Evolutionary conservation across 1,284 basidiomycete genomes (phyloP).

Genomic region (Moniliella sp.): DNA sequence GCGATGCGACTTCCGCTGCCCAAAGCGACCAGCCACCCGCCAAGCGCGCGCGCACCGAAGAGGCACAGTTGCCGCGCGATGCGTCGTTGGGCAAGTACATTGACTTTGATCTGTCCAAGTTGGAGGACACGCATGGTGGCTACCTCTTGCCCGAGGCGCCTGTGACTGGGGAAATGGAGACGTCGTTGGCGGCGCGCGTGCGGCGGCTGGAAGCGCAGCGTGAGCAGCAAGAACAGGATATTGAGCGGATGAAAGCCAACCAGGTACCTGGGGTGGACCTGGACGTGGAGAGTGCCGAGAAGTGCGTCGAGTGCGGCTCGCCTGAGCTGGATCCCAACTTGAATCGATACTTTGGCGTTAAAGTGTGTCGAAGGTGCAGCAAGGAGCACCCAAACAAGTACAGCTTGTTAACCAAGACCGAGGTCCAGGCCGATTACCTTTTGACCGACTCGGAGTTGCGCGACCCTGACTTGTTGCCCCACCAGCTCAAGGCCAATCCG

Average conservation of each 20-base stretch:
- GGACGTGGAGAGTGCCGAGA: no score
- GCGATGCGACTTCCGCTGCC: not conserved
- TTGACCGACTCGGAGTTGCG: constrained; percentile 52
- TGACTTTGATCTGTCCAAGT: constrained; percentile 27
- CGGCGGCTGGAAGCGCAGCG: constrained; percentile 24
- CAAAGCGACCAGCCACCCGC: not conserved
- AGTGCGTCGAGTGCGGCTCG: constrained; percentile 18
- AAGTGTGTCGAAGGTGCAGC: constrained; percentile 69
- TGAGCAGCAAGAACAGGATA: constrained; percentile 18
- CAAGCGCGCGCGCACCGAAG: not conserved
- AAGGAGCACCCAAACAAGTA: constrained; percentile 58
- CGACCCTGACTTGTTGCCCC: constrained; percentile 74
- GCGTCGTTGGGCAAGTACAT: constrained; percentile 29
- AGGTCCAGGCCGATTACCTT: constrained; percentile 59
- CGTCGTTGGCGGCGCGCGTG: constrained; percentile 19
- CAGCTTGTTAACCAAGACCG: constrained; percentile 86
- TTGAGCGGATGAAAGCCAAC: constrained; percentile 7
- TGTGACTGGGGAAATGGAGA: constrained; percentile 3
- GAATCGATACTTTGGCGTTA: constrained; percentile 36
- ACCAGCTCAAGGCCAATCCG: constrained; percentile 83
- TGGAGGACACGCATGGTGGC: constrained; percentile 30
- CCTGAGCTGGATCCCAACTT: constrained; percentile 21
- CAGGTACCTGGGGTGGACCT: no score
- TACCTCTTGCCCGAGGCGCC: constrained; percentile 22
- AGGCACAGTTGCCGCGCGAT: constrained; percentile 14